phyloP scores from a whole-genome alignment of 306 rosid genomes.

The Acacia confusa region DNA sequence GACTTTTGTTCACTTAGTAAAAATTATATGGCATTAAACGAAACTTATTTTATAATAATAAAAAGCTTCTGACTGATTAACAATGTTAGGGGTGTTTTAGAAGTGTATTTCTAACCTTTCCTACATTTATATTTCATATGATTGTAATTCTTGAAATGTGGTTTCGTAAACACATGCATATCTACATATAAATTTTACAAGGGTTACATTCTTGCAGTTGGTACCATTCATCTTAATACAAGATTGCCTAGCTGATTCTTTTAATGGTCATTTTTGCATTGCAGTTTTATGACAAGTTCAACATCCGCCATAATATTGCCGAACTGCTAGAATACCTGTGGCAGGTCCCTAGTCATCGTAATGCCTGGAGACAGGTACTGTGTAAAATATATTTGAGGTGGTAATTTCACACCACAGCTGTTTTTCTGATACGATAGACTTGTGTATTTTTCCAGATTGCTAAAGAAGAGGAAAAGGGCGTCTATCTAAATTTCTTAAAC shows the following conservation, averaged over 20 bases:
- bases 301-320: constrained; percentile 96
- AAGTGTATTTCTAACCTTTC: constrained; percentile 27
- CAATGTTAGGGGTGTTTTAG: constrained; percentile 1
- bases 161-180: neutral
- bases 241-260: constrained; percentile 30
- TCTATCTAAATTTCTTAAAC: constrained; percentile 93
- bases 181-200: neutral
- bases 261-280: constrained; percentile 38
- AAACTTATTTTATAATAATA: neutral
- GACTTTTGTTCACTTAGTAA: neutral
- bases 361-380: constrained; percentile 95
- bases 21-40: neutral
- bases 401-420: neutral
- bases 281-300: constrained; percentile 98
- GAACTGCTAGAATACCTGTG: constrained; percentile 98
- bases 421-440: constrained; percentile 24
- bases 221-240: constrained; percentile 18
- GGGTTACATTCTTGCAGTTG: constrained; percentile 12
- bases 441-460: constrained; percentile 80
- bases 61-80: constrained; percentile 13
- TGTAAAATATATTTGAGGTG: neutral
- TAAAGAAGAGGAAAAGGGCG: constrained; percentile 98
- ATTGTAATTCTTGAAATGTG: neutral
- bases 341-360: constrained; percentile 98
- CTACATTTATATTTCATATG: constrained; percentile 8